These are phyloP conservation scores for Phaffomyces antillensis DNA, from an alignment of 805 yeast genomes.

Conservation along the genomic window DNA sequence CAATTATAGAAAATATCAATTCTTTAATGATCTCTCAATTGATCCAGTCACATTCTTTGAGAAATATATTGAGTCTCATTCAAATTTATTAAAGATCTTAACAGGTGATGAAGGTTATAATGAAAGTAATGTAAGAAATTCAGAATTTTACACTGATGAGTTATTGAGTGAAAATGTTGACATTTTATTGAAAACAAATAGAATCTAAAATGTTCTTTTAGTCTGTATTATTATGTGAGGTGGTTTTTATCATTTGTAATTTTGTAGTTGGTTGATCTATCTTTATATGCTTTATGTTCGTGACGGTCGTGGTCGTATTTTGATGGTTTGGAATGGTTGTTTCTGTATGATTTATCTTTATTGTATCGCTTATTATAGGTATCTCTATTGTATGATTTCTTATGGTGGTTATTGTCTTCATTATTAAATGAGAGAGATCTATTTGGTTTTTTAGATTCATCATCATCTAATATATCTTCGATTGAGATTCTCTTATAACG, in stretches of 20 bases:
- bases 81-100: constrained; percentile 77
- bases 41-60: constrained; percentile 74
- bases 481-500: no score
- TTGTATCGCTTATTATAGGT: no score
- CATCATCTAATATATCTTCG: no score
- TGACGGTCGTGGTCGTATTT: no score
- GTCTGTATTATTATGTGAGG: neutral
- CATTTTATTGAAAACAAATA: constrained; percentile 6
- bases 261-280: neutral
- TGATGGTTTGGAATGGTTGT: no score
- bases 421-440: no score
- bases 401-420: no score
- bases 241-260: neutral
- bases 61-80: constrained; percentile 71
- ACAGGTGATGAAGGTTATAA: constrained; percentile 85
- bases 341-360: no score
- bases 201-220: constrained; percentile 31
- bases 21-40: constrained; percentile 80
- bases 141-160: constrained; percentile 52
- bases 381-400: no score
- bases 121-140: constrained; percentile 82
- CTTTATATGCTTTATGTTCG: neutral
- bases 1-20: constrained; percentile 61
- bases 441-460: no score
- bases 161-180: constrained; percentile 8